Base-by-base conservation (phyloP, 2,329 filamentous ascomycete genomes). In the Aspergillus fumigatus region DNA sequence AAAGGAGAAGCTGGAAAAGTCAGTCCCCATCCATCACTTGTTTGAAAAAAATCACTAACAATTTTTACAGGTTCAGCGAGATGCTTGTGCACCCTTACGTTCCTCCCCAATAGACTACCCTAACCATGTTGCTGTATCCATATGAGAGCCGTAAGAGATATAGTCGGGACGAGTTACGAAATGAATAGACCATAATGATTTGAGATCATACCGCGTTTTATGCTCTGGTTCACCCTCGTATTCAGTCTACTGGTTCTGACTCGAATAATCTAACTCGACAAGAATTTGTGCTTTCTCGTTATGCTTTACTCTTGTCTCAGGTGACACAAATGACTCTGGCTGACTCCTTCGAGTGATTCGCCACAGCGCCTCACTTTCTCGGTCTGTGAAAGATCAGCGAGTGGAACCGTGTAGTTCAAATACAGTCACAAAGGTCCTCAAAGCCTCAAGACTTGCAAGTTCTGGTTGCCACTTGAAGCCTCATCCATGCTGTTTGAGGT, bases 1-100 rank as follows among this genome's bases (percentile, higher is more conserved):
- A 48, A 96, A 95, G 81, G 93, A 97, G 70, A 93, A 86, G 76
- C 79, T 99, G 65, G 92, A 95, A 77, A 90, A 85, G 75, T 97
- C 66, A 67, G 75, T 68, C 29, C 47, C n/a, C 50, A 50, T 50
- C n/a, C 41, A 51, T 56, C 26, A 2, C 40, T 19, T 26, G 45
- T 35, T 35, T 48, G 35, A 25, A 38, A 32, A 32, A 41, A 23
- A 51, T 56, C 52, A 45, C 62, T 65, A 59, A 65, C 59, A 53
- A 49, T 43, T 21, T 47, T 52, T 54, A 58, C 59, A 79, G 77
- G 59, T 80, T 80, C 66, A 79, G 77, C 63, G 72, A 79, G 56
- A 79, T 80, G 77, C 72, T 80, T 55, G 69, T 79, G 52, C 71
- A 77, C 57, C 77, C 77, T n/a, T 79, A 78, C 65, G 68, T 75